These are phyloP conservation scores for Mycena haematopus DNA, from an alignment of 768 basidiomycete species.

Conservation along the genomic window DNA sequence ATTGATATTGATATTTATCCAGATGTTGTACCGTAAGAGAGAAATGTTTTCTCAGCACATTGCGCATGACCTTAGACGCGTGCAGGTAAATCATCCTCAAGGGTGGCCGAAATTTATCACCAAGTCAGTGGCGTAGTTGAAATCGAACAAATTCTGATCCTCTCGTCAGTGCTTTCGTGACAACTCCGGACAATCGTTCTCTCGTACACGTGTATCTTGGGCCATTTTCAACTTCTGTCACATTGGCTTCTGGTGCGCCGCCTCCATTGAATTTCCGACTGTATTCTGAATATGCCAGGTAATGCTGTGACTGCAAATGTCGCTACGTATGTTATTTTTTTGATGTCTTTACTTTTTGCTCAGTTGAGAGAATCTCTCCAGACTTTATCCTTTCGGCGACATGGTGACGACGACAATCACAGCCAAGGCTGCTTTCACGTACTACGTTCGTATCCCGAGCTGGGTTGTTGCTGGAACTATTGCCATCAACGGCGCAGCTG, in stretches of 20 bases:
- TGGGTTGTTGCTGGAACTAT: conserved; percentile 57
- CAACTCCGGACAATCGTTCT: conserved; percentile 50
- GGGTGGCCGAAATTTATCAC: conserved; percentile 62
- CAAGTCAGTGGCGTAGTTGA: conserved; percentile 33
- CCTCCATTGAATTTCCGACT: not conserved
- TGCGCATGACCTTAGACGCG: too few relatives aligned
- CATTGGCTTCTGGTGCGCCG: conserved; percentile 45
- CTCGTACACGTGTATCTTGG: conserved; percentile 57
- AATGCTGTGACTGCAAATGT: conserved; percentile 52
- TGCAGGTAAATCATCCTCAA: conserved; percentile 60
- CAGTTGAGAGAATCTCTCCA: not conserved
- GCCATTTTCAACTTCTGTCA: conserved; percentile 50
- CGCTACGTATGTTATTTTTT: conserved; percentile 39
- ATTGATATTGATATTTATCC: too few relatives aligned
- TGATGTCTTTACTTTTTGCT: not conserved
- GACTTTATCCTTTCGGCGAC: conserved; percentile 57
- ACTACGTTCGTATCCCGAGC: conserved; percentile 56
- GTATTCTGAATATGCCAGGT: conserved; percentile 32
- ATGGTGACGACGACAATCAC: conserved; percentile 52
- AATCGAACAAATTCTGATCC: not conserved
- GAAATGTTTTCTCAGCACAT: too few relatives aligned
- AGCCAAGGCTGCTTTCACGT: conserved; percentile 50
- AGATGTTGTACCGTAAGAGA: too few relatives aligned
- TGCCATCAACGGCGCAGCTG: conserved; percentile 42
- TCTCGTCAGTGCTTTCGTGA: conserved; percentile 46